Percentiles rank a stretch among this genome's conserved stretches.
phyloP scores from a whole-genome alignment of 495 filamentous ascomycete species.

The Penicillium parvum region DNA sequence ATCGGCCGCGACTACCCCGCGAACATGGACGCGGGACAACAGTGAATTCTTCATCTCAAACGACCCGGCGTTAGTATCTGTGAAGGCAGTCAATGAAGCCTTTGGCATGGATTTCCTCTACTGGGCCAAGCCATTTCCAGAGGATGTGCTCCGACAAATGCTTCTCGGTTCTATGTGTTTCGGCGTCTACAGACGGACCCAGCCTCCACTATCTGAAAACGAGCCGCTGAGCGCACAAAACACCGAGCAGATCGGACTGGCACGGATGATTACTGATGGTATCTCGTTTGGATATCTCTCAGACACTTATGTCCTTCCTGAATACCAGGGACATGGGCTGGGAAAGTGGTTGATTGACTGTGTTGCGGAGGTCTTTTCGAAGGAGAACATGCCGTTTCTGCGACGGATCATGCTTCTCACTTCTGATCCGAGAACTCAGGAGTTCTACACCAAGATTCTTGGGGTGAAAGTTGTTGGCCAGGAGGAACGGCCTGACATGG shows the following conservation, averaged over 20 bases:
- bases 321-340: conserved; percentile 56
- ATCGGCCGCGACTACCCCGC: conserved; percentile 11
- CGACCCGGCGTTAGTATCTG: conserved; percentile 43
- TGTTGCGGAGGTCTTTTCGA: conserved; percentile 48
- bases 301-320: conserved; percentile 62
- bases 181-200: conserved; percentile 42
- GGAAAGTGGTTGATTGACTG: conserved; percentile 59
- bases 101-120: conserved; percentile 50
- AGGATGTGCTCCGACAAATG: conserved; percentile 39
- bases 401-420: conserved; percentile 51
- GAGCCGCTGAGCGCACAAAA: conserved; percentile 5
- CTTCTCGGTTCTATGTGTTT: conserved; percentile 52
- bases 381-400: conserved; percentile 48
- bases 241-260: conserved; percentile 52
- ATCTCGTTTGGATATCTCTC: conserved; percentile 67
- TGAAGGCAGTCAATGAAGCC: conserved; percentile 48
- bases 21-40: conserved; percentile 20
- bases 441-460: conserved; percentile 46
- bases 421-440: conserved; percentile 22
- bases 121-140: conserved; percentile 46
- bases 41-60: conserved; percentile 48
- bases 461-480: conserved; percentile 39
- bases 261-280: conserved; percentile 61
- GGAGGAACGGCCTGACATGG: conserved; percentile 21
- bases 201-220: background rate